These are phyloP conservation scores for Pinus tabuliformis DNA, from an alignment of 75 land plant species.

Conservation along the genomic window DNA sequence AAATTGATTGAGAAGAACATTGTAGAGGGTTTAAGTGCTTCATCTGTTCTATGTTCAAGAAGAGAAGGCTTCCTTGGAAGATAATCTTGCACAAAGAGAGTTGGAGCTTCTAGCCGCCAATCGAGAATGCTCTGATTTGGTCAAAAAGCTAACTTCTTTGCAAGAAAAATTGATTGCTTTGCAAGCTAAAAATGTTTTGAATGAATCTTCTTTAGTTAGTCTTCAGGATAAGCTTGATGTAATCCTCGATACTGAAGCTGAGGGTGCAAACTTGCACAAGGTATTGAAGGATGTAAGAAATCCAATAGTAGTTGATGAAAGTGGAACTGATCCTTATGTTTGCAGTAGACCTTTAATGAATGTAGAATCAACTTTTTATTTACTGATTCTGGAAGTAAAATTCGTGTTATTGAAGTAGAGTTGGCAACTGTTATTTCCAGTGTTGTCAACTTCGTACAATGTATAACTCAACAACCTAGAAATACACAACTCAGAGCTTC, in stretches of 20 bases:
- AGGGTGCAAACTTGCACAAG: constrained; percentile 5
- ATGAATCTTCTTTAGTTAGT: constrained; percentile 11
- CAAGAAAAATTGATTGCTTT: constrained; percentile 20
- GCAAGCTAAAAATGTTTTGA: constrained; percentile 24
- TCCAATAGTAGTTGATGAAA: constrained; percentile 2
- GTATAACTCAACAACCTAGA: constrained; percentile 2
- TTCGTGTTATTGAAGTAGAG: constrained; percentile 18
- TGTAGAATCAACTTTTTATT: constrained; percentile 13
- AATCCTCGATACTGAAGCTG: constrained; percentile 18
- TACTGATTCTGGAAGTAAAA: constrained; percentile 12
- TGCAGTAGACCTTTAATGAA: background rate
- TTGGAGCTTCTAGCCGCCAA: constrained; percentile 23
- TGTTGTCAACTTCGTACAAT: constrained; percentile 5
- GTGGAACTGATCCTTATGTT: background rate
- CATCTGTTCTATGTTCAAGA: background rate
- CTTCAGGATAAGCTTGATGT: constrained; percentile 25
- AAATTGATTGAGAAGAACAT: background rate
- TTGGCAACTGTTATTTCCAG: constrained; percentile 25
- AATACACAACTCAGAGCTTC: background rate
- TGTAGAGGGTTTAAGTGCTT: background rate
- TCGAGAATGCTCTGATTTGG: constrained; percentile 19
- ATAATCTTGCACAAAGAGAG: constrained; percentile 12
- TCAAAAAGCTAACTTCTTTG: constrained; percentile 9
- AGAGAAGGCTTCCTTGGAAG: constrained; percentile 11
- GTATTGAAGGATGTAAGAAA: constrained; percentile 7